Percentiles rank a stretch among this genome's conserved stretches.
Evolutionary conservation across 2,329 filamentous ascomycete genomes (phyloP).

Genomic region (Scedosporium aurantiacum): DNA sequence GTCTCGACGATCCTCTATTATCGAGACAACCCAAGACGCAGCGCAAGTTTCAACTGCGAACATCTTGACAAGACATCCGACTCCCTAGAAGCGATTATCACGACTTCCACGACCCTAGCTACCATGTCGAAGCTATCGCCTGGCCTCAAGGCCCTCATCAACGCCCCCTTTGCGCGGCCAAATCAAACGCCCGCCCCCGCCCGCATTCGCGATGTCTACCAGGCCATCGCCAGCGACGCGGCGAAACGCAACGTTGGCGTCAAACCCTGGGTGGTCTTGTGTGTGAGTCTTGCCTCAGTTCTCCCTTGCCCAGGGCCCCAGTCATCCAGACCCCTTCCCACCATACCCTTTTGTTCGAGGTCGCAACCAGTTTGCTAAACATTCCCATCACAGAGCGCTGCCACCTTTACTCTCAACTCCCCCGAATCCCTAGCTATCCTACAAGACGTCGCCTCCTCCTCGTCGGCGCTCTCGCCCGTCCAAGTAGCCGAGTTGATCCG

Average conservation of each 20-base stretch:
- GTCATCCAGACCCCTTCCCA: too few species aligned
- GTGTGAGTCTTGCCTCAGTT: conserved; percentile 30
- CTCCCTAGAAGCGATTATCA: not conserved
- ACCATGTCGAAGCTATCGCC: conserved; percentile 64
- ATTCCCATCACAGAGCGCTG: conserved; percentile 51
- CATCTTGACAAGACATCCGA: not conserved
- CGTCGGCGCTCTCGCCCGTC: conserved; percentile 21
- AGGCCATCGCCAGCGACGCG: conserved; percentile 52
- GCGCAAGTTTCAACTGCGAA: not conserved
- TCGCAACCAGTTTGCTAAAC: not conserved
- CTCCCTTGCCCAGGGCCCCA: not conserved
- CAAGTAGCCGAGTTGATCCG: conserved; percentile 60
- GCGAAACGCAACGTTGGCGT: conserved; percentile 48
- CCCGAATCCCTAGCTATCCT: conserved; percentile 61
- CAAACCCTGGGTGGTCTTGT: conserved; percentile 56
- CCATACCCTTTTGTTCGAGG: not conserved
- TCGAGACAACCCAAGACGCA: not conserved
- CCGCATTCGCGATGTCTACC: conserved; percentile 53
- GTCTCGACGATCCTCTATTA: not conserved
- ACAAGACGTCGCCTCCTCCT: conserved; percentile 34
- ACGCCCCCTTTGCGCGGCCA: conserved; percentile 55
- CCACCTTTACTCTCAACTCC: conserved; percentile 79
- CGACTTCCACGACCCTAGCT: not conserved
- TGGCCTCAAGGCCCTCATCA: conserved; percentile 62
- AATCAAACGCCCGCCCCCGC: conserved; percentile 53